Conservation (phyloP, 1,284 basidiomycete species). For the Acaromyces ingoldii region DNA sequence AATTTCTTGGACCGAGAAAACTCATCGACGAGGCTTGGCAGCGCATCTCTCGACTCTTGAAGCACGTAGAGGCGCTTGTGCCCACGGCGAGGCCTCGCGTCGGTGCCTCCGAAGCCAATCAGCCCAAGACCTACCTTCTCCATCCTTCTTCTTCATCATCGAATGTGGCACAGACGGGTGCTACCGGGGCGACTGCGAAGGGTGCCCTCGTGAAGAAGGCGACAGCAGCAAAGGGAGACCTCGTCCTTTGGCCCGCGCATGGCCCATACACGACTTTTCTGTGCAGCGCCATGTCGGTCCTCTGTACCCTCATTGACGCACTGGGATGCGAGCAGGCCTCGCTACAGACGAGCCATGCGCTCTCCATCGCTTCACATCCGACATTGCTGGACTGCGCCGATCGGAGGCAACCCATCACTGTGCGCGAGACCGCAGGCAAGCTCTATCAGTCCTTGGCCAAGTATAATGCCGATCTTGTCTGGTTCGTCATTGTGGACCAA, state of each 20-base stretch:
- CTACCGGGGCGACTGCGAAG: too few relatives aligned
- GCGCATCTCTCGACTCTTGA: constrained; percentile 22
- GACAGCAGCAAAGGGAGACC: neutral
- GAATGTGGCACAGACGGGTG: too few relatives aligned
- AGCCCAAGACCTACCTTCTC: neutral
- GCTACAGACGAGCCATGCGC: neutral
- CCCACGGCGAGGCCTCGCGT: constrained; percentile 5
- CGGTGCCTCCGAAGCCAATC: neutral
- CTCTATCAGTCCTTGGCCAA: neutral
- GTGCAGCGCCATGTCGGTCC: neutral
- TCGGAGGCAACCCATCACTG: neutral
- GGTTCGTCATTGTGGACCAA: constrained; percentile 3
- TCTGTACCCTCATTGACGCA: neutral
- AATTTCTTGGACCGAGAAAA: constrained; percentile 26
- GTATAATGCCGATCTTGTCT: neutral
- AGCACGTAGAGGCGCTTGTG: constrained; percentile 15
- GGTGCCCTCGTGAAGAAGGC: neutral
- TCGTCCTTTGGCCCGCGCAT: neutral
- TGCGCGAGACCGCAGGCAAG: neutral
- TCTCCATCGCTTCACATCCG: constrained; percentile 2
- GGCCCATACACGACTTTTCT: neutral
- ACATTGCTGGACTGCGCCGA: neutral
- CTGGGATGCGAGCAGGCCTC: neutral
- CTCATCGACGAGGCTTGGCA: constrained; percentile 43
- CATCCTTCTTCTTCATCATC: too few relatives aligned